Percentiles rank a stretch among this genome's conserved stretches.
Evolutionary conservation across 345 rosid genomes (phyloP).

Genomic region (Cardamine resedifolia): DNA sequence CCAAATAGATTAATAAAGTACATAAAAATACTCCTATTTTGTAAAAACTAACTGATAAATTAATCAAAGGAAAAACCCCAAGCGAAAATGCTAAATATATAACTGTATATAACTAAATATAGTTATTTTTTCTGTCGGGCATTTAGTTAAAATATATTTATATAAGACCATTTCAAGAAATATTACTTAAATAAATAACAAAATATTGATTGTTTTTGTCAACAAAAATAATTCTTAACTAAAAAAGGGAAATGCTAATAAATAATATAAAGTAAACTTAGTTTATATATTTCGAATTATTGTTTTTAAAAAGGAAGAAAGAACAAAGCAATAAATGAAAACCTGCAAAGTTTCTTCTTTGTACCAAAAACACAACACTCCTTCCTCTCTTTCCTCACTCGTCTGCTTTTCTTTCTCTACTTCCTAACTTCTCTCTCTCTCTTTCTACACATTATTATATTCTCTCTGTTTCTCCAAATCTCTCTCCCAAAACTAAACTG

Average conservation of each 20-base stretch:
- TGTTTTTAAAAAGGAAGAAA: not conserved
- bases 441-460: conserved; percentile 37
- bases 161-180: not conserved
- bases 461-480: conserved; percentile 28
- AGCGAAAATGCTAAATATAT: not conserved
- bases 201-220: not conserved
- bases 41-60: not conserved
- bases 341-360: conserved; percentile 40
- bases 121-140: not conserved
- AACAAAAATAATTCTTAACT: not conserved
- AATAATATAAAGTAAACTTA: not conserved
- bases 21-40: not conserved
- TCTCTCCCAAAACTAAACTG: conserved; percentile 19
- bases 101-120: not conserved
- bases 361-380: conserved; percentile 39
- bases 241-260: not conserved
- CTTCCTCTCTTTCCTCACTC: conserved; percentile 38
- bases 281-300: not conserved
- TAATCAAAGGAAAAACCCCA: not conserved
- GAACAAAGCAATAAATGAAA: conserved; percentile 38
- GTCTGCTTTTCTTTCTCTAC: conserved; percentile 35
- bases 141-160: not conserved
- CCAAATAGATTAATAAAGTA: not conserved
- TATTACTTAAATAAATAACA: not conserved
- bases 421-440: conserved; percentile 44